Evolutionary conservation across 495 filamentous ascomycete genomes (phyloP), one percentile per base, ranked within the genome.

Genomic region (Annulohypoxylon nitens): DNA sequence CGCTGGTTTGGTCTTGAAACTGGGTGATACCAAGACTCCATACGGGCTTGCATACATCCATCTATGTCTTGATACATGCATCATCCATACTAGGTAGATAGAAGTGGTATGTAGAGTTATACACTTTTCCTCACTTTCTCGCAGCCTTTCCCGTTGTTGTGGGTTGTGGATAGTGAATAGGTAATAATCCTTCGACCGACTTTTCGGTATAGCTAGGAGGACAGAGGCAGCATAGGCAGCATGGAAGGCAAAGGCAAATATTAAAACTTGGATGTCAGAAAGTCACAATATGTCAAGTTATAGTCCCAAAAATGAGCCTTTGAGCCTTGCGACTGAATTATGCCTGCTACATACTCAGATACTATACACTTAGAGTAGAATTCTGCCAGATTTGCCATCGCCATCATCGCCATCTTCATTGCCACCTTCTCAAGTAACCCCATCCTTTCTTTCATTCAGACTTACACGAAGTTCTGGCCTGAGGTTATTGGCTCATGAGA

Each of bases 1-100:
- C 72, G 72, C 72, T 75, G 72, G 72, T 75, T 75, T 75, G 72
- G 72, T 75, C 70, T 75, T 53, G 58, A 68, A 58, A 63, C 48
- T 60, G 51, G 67, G 67, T 70, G 58, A 75, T 63, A 75, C 72
- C 67, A 75, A 70, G 72, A 64, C 72, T 67, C 39, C 59, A 48
- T 69, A 67, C 23, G 61, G 41, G 43, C 69, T 55, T 72, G 51
- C 70, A 64, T 73, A 59, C 41, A 25, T 43, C 64, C 30, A 34
- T 68, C 64, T 54, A 73, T 45, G 36, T 34, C 41, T 69, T 61
- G 55, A 64, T 74, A 67, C 61, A 64, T 54, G 53, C 50, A 64
- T 54, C 61, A 55, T 43, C 25, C 18, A 54, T 54, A 65, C 51
- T 47, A 33, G 16, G 30, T 20, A 57, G n/a, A 57, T 57, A 57